Base-by-base conservation (phyloP, 345 rosid species). In the Dovyalis caffra region DNA sequence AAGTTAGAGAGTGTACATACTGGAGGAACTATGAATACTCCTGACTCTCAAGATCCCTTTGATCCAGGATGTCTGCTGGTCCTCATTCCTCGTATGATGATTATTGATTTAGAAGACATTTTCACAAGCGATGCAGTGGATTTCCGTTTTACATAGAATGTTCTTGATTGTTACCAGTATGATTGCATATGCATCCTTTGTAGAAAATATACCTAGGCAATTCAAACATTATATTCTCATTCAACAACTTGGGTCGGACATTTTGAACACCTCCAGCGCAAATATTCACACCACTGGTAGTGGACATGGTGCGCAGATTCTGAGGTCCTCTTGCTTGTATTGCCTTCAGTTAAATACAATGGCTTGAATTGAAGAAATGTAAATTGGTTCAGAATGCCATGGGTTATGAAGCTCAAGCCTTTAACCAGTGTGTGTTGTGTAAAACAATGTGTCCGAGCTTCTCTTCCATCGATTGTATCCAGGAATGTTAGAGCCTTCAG, bases 11-110 rank as follows among this genome's bases (percentile, higher is more conserved):
- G 97, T 58, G 99, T 91, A 3, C 86, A 91, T 77, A 2, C 83
- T 1, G 94, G 97, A 51, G 97, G 97, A 57, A 92, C 97, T 31
- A 84, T 95, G 97, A 77, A 87, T 72, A 90, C 97, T 53, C 92
- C 95, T 5, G 89, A 85, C 69, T 85, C 97, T 37, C 97, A 92
- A 82, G 95, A 95, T 74, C 97, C 97, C 28, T 89, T 91, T 76
- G 89, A 95, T 79, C 91, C 87, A 56, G 95, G 99, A 38, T 95
- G 97, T 76, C 97, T 57, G 92, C 97, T 61, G 85, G 89, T 77
- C 88, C 95, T 69, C 97, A 91, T 76, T 65, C 85, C 72, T 88
- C 97, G 2, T 92, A 95, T 56, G 99, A 95, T 75, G 97, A 92
- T 74, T 91, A 92, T 74, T 91, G 83, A 87, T 77, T 28, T 68